Evolutionary conservation across 176 grass and related monocot species (phyloP).

Genomic region (Thalia dealbata): DNA sequence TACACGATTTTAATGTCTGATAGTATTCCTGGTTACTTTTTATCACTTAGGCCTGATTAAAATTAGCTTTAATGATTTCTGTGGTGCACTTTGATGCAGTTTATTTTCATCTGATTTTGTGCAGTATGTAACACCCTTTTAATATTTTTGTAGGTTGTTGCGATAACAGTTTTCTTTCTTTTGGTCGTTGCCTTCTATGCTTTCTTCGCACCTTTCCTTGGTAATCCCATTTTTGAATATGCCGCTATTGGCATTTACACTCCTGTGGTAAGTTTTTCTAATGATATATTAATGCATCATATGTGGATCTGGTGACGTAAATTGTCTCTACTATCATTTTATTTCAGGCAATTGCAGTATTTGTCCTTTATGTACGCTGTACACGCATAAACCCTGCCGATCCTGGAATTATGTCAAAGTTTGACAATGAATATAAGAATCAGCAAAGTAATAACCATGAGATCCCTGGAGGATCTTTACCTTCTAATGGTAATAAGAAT

Average conservation of each 20-base stretch:
- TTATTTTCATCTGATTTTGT: not conserved
- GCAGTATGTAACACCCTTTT: not conserved
- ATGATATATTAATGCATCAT: not conserved
- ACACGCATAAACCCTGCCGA: constrained; percentile 99
- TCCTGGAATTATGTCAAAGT: constrained; percentile 95
- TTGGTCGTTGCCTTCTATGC: constrained; percentile 95
- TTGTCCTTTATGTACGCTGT: constrained; percentile 90
- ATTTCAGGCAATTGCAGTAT: constrained; percentile 81
- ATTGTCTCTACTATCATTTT: not conserved
- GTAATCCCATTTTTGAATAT: constrained; percentile 59
- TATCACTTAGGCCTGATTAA: not conserved
- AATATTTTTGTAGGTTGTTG: constrained; percentile 54
- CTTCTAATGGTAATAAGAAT: constrained; percentile 37
- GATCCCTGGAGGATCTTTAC: constrained; percentile 32
- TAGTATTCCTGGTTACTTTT: not conserved
- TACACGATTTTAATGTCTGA: not conserved
- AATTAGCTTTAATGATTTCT: not conserved
- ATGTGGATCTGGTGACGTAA: not conserved
- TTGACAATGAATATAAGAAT: constrained; percentile 60
- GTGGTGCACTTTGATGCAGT: not conserved
- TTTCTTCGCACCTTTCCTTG: constrained; percentile 93
- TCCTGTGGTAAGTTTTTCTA: constrained; percentile 61
- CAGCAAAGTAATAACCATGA: constrained; percentile 36
- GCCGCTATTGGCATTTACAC: constrained; percentile 61
- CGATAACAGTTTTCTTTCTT: constrained; percentile 90